Percentiles rank a stretch among this genome's conserved stretches.
phyloP scores from a whole-genome alignment of 768 basidiomycete species.

The Sistotremastrum suecicum region DNA sequence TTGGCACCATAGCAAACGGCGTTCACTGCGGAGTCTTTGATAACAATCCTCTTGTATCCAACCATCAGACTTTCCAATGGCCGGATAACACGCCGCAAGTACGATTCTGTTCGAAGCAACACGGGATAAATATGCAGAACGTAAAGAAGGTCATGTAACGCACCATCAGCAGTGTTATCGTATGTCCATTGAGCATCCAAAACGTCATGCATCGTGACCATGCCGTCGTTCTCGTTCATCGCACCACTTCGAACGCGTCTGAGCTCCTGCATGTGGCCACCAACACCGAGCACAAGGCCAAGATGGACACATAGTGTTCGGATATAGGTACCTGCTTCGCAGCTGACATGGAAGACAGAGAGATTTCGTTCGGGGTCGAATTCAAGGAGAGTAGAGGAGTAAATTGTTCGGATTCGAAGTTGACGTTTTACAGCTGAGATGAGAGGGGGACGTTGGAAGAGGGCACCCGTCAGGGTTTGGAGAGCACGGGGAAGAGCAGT shows the following conservation, averaged over 20 bases:
- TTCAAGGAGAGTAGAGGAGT: slow-evolving; percentile 90
- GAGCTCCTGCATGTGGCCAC: slow-evolving; percentile 99
- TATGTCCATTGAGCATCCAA: slow-evolving; percentile 98
- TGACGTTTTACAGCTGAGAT: slow-evolving; percentile 99
- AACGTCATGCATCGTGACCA: slow-evolving; percentile 99
- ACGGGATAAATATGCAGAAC: neutral
- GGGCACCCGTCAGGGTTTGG: slow-evolving; percentile 92
- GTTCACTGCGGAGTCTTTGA: slow-evolving; percentile 98
- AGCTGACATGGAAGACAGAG: slow-evolving; percentile 96
- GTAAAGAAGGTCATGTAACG: slow-evolving; percentile 14
- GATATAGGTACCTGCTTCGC: slow-evolving; percentile 94
- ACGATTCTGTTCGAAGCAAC: slow-evolving; percentile 53
- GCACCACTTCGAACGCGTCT: slow-evolving; percentile 90
- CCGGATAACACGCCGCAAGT: slow-evolving; percentile 86
- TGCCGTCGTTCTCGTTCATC: slow-evolving; percentile 94
- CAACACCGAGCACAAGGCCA: slow-evolving; percentile 86
- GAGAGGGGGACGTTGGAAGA: slow-evolving; percentile 97
- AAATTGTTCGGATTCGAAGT: slow-evolving; percentile 91
- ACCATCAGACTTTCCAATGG: slow-evolving; percentile 89
- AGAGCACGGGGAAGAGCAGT: slow-evolving; percentile 83
- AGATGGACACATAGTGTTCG: slow-evolving; percentile 96
- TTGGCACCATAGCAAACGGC: slow-evolving; percentile 99
- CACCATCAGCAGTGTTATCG: slow-evolving; percentile 94
- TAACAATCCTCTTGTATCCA: slow-evolving; percentile 96
- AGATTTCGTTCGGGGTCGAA: slow-evolving; percentile 96